Percentiles rank a stretch among this genome's conserved stretches.
phyloP scores from a whole-genome alignment of 495 filamentous ascomycete genomes.

The Recurvomyces mirabilis region DNA sequence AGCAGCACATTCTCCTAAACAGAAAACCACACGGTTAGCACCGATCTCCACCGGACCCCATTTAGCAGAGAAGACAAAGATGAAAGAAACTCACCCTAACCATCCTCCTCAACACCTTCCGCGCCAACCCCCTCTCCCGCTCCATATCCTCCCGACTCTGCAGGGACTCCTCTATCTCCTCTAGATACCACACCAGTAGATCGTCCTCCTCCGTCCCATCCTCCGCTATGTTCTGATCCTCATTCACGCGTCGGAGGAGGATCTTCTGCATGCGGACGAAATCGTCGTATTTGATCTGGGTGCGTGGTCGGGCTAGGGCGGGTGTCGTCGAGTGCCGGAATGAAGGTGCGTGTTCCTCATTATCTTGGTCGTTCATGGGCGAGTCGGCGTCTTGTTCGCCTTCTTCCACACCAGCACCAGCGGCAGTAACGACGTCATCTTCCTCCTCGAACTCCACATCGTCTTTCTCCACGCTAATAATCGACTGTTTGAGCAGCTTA shows the following conservation, averaged over 20 bases:
- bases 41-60: too few species aligned
- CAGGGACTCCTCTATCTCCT: slow-evolving; percentile 81
- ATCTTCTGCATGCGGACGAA: slow-evolving; percentile 83
- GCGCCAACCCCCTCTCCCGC: slow-evolving; percentile 61
- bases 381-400: slow-evolving; percentile 48
- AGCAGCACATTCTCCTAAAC: slow-evolving; percentile 80
- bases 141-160: slow-evolving; percentile 67
- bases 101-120: slow-evolving; percentile 89
- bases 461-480: slow-evolving; percentile 96
- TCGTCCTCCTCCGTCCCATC: slow-evolving; percentile 84
- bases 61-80: slow-evolving; percentile 6
- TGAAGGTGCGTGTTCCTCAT: slow-evolving; percentile 25
- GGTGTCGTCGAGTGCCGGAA: slow-evolving; percentile 31
- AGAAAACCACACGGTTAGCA: too few species aligned
- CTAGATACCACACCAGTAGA: slow-evolving; percentile 82
- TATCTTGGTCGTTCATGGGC: slow-evolving; percentile 47
- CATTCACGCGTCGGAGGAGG: slow-evolving; percentile 69
- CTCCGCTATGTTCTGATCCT: slow-evolving; percentile 57
- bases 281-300: slow-evolving; percentile 90
- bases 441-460: slow-evolving; percentile 93
- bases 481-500: slow-evolving; percentile 78
- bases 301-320: slow-evolving; percentile 45
- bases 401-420: slow-evolving; percentile 40
- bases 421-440: slow-evolving; percentile 35
- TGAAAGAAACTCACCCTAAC: slow-evolving; percentile 60